These are phyloP conservation scores for Yarrowia hollandica DNA, from an alignment of 805 yeast species.

Conservation along the genomic window DNA sequence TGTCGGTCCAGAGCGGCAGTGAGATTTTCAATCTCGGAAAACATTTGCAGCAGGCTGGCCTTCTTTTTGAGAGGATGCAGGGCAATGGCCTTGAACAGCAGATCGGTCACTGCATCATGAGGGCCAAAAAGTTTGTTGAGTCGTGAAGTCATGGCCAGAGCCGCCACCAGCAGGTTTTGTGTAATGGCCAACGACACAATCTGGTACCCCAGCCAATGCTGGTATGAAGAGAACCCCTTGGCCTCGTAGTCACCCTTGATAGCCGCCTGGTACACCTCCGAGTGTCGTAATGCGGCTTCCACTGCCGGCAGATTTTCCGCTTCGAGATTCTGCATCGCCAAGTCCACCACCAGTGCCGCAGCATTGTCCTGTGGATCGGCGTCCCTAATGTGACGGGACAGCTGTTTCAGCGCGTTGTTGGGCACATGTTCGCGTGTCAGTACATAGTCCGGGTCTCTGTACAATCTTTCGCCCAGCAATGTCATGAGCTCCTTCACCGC, in stretches of 20 bases:
- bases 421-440: neutral
- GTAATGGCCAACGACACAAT: conserved; percentile 7
- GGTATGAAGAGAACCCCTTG: neutral
- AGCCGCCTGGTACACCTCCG: neutral
- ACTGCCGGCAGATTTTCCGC: neutral
- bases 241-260: neutral
- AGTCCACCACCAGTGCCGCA: conserved; percentile 10
- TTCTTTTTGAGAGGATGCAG: conserved; percentile 8
- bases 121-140: neutral
- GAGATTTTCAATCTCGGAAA: neutral
- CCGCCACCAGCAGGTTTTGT: neutral
- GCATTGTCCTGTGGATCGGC: neutral
- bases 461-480: neutral
- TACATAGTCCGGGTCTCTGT: neutral
- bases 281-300: neutral
- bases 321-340: conserved; percentile 12
- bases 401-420: neutral
- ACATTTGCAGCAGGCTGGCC: neutral
- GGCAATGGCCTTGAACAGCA: conserved; percentile 14
- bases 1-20: neutral
- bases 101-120: neutral
- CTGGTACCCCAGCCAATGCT: conserved; percentile 4
- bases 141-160: neutral
- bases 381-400: neutral
- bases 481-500: neutral